These are phyloP conservation scores for Monosporozyma solicola DNA, from an alignment of 805 yeast species.

Conservation along the genomic window DNA sequence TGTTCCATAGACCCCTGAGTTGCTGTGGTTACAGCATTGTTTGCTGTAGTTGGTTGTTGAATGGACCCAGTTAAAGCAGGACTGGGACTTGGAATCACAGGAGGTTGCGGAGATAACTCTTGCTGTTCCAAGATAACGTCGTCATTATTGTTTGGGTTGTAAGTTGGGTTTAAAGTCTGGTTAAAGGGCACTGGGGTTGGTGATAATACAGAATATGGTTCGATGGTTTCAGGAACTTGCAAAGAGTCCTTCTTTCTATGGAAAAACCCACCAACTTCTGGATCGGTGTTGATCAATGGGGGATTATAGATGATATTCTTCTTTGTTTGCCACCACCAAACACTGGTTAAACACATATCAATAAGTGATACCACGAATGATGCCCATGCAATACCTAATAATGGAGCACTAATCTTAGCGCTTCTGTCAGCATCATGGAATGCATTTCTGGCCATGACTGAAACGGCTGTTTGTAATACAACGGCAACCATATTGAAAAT, in stretches of 20 bases:
- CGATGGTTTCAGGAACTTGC: conserved; percentile 9
- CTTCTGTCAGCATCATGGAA: conserved; percentile 41
- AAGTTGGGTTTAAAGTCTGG: not conserved
- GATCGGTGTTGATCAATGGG: not conserved
- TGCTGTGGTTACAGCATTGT: not conserved
- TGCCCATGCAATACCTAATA: conserved; percentile 65
- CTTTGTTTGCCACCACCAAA: conserved; percentile 3
- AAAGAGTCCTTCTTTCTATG: conserved; percentile 7
- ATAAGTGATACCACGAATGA: conserved; percentile 37
- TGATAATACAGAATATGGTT: conserved; percentile 4
- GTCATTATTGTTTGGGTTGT: not conserved
- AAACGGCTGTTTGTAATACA: conserved; percentile 63
- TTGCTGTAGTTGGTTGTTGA: not conserved
- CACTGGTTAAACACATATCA: conserved; percentile 5
- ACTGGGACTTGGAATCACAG: not conserved
- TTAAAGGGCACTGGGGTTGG: conserved; percentile 3
- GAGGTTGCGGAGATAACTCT: not conserved
- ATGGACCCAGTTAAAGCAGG: not conserved
- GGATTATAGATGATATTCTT: not conserved
- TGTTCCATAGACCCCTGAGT: conserved; percentile 7
- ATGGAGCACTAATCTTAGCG: conserved; percentile 46
- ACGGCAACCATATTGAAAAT: conserved; percentile 55
- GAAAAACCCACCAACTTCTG: conserved; percentile 7
- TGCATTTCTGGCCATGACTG: conserved; percentile 65
- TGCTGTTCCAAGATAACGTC: not conserved